A percentile compares a stretch with the other conserved stretches of the same genome.
Conservation (phyloP, 495 filamentous ascomycete species). For the Hyphodiscus hymeniophilus region DNA sequence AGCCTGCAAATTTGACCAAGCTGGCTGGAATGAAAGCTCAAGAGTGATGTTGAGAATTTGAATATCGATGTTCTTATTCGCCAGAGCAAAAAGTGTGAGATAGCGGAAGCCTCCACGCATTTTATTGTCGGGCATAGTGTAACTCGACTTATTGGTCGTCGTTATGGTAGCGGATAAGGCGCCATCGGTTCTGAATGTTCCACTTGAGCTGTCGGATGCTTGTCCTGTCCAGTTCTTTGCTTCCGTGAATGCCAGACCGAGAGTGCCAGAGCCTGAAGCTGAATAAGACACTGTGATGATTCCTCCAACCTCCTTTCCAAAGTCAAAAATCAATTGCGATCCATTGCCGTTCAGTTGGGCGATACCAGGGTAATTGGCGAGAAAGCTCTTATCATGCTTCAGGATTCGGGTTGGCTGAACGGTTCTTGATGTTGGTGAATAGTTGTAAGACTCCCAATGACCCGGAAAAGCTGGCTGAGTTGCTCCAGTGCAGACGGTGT, state of each 20-base stretch:
- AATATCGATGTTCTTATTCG: slow-evolving; percentile 23
- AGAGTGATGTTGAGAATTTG: slow-evolving; percentile 35
- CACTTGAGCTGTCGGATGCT: slow-evolving; percentile 49
- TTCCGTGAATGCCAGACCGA: slow-evolving; percentile 56
- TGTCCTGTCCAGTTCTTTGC: slow-evolving; percentile 54
- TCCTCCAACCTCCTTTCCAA: slow-evolving; percentile 49
- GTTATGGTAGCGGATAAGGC: slow-evolving; percentile 45
- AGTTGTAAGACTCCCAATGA: slow-evolving; percentile 54
- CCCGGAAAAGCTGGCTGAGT: slow-evolving; percentile 42
- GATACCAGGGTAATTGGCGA: slow-evolving; percentile 25
- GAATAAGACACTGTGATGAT: slow-evolving; percentile 43
- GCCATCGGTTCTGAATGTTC: slow-evolving; percentile 41
- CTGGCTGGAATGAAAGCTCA: slow-evolving; percentile 51
- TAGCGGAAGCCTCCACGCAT: slow-evolving; percentile 54
- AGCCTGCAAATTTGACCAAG: slow-evolving; percentile 29
- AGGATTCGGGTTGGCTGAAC: slow-evolving; percentile 32
- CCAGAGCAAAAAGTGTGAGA: slow-evolving; percentile 42
- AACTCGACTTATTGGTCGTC: slow-evolving; percentile 21
- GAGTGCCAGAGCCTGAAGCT: slow-evolving; percentile 33
- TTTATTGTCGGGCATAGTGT: slow-evolving; percentile 43
- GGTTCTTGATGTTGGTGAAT: slow-evolving; percentile 44
- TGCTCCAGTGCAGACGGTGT: slow-evolving; percentile 47
- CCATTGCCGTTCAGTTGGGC: slow-evolving; percentile 34
- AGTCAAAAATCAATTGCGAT: slow-evolving; percentile 45
- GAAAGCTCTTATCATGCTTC: not conserved